Base-by-base conservation (phyloP, 129 eudicot genomes). In the Chrysanthemum seticuspe region DNA sequence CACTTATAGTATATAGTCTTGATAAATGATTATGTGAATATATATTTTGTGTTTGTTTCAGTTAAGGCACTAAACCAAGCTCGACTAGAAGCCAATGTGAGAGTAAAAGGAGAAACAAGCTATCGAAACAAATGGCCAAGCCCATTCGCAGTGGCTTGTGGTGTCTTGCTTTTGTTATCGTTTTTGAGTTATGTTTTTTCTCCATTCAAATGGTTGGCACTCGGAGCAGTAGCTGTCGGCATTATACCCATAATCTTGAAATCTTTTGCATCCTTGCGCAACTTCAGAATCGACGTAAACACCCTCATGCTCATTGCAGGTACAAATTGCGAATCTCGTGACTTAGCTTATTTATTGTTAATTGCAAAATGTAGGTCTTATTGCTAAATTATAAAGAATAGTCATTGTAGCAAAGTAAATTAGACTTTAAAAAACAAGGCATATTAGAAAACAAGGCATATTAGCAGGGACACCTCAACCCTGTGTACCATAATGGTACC, bases 61-160 rank as follows among this genome's bases (percentile, higher is more conserved):
- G 97, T 80, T 44, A 92, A 89, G 70, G 96, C 66, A 19, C 69
- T 93, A 79, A 93, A 93, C 68, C 85, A 89, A 79, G 89, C 96
- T 1, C 69, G 96, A 25, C 25, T 93, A 57, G 96, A 89, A 82
- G 98, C 98, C 40, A 85, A 80, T 44, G 81, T 87, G 0, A 78
- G 91, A 62, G 85, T 72, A 1, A 62, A 79, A 11, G 95, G 88
- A 15, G 80, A 78, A 2, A 57, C 61, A 14, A 89, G 66, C 16
- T 79, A 77, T 59, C 61, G 75, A 57, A 89, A 89, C 73, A 89
- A 84, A 81, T 93, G 90, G 98, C 98, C 98, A 16, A 88, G 90
- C 70, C 89, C 87, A 0, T 89, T 65, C 52, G 85, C 89, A 8
- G 56, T 89, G 19, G 86, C 74, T 16, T 83, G 90, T 48, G 98